These are phyloP conservation scores for Paecilomyces variotii DNA, from an alignment of 2,329 filamentous ascomycete species.

Conservation along the genomic window DNA sequence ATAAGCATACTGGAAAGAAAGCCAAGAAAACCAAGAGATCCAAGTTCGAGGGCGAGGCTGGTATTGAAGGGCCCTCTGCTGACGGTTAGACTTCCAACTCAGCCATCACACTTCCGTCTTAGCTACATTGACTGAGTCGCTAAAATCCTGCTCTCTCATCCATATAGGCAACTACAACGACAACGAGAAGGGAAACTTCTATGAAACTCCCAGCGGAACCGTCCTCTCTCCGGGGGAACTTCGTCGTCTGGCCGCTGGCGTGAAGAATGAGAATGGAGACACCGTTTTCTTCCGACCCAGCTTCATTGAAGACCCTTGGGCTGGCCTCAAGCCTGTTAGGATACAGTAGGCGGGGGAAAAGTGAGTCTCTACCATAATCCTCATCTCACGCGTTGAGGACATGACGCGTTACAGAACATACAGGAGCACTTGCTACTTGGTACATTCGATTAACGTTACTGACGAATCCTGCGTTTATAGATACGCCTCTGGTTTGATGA, in stretches of 20 bases:
- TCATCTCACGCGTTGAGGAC: no score
- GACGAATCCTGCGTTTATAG: background rate
- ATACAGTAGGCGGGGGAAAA: background rate
- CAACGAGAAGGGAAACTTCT: background rate
- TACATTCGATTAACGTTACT: background rate
- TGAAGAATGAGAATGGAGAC: constrained; percentile 12
- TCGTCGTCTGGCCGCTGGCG: constrained; percentile 1
- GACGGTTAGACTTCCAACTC: background rate
- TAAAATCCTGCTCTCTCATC: background rate
- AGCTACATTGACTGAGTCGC: background rate
- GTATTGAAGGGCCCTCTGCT: background rate
- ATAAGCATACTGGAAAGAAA: background rate
- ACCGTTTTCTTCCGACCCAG: constrained; percentile 15
- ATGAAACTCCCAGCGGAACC: constrained; percentile 6
- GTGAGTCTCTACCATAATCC: background rate
- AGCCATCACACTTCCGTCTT: background rate
- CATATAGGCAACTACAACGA: background rate
- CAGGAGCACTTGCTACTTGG: background rate
- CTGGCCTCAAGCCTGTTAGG: background rate
- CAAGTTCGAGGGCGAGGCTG: background rate
- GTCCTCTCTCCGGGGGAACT: constrained; percentile 4
- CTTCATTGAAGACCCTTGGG: constrained; percentile 16
- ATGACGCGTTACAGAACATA: no score
- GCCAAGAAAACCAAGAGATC: background rate
- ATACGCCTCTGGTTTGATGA: background rate